These are phyloP conservation scores for Sindora glabra DNA, from an alignment of 306 rosid species.

Conservation along the genomic window DNA sequence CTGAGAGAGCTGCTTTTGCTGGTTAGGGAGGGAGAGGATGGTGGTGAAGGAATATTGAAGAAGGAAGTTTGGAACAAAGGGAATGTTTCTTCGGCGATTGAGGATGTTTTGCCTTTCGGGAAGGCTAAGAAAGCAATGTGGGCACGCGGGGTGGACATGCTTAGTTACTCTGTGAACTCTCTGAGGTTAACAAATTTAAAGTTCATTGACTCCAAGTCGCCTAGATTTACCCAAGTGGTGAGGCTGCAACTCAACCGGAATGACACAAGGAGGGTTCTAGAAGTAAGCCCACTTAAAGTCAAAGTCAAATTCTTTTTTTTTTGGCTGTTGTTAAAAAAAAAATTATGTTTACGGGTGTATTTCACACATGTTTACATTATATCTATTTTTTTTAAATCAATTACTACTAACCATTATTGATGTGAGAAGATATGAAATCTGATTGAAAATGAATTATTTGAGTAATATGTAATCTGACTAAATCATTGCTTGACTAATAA, in stretches of 20 bases:
- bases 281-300: constrained; percentile 11
- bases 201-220: constrained; percentile 23
- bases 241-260: constrained; percentile 30
- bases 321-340: neutral
- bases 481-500: too few relatives aligned
- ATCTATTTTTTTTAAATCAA: too few relatives aligned
- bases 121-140: constrained; percentile 31
- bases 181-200: constrained; percentile 37
- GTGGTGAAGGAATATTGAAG: neutral
- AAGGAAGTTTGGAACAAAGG: neutral
- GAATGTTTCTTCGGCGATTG: constrained; percentile 26
- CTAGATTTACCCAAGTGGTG: constrained; percentile 40
- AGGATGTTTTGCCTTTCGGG: constrained; percentile 35
- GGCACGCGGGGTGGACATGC: constrained; percentile 46
- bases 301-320: neutral
- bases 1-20: constrained; percentile 31
- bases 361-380: too few relatives aligned
- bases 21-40: neutral
- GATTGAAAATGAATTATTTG: too few relatives aligned
- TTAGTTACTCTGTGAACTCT: constrained; percentile 46
- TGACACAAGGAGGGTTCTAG: constrained; percentile 35
- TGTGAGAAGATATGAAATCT: too few relatives aligned
- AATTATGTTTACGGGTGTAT: too few relatives aligned
- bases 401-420: too few relatives aligned
- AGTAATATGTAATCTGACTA: too few relatives aligned